Evolutionary conservation across 768 basidiomycete genomes (phyloP).

Genomic region (Trametes villosa): DNA sequence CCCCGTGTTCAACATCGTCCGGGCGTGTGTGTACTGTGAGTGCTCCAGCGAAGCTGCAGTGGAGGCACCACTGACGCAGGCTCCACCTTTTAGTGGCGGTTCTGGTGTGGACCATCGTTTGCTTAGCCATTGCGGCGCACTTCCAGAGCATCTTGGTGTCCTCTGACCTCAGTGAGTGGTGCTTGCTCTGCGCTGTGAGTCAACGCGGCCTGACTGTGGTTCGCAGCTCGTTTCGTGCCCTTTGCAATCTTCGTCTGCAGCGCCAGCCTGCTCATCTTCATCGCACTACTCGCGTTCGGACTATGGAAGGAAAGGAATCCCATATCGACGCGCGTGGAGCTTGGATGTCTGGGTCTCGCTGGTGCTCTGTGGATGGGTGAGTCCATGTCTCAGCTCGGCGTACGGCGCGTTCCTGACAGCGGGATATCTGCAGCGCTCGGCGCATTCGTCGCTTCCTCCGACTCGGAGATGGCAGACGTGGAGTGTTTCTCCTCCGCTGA

Average conservation of each 20-base stretch:
- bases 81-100: conserved; percentile 52
- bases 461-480: conserved; percentile 77
- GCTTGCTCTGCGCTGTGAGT: no score
- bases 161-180: conserved; percentile 83
- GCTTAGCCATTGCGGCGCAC: conserved; percentile 78
- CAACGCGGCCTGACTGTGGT: neutral
- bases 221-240: conserved; percentile 81
- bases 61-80: conserved; percentile 13
- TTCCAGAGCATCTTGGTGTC: conserved; percentile 72
- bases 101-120: conserved; percentile 76
- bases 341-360: conserved; percentile 69
- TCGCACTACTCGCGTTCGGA: conserved; percentile 66
- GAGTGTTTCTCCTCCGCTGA: conserved; percentile 74
- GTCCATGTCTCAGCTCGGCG: conserved; percentile 28
- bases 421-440: conserved; percentile 60
- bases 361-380: conserved; percentile 82
- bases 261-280: conserved; percentile 68
- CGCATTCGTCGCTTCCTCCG: conserved; percentile 72
- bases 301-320: conserved; percentile 71
- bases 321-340: conserved; percentile 76
- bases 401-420: conserved; percentile 3
- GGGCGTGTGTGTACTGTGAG: conserved; percentile 71
- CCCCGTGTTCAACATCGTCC: conserved; percentile 70
- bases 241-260: conserved; percentile 83
- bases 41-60: conserved; percentile 3